phyloP scores from a whole-genome alignment of 2,329 filamentous ascomycete genomes.

The Endoconidiophora polonica region DNA sequence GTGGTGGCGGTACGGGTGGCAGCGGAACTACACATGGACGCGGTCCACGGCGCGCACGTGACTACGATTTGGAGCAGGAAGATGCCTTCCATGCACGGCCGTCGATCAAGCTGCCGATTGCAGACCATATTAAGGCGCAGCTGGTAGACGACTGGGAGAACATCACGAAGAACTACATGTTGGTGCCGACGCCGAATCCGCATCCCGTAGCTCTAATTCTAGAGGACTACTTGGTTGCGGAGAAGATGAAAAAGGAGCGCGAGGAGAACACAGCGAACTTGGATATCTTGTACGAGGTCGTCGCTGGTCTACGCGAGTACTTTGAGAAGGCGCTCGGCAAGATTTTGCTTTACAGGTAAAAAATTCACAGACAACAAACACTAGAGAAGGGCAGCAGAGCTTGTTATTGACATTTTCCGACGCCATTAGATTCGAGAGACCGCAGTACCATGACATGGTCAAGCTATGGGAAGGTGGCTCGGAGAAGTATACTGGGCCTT shows the following conservation, averaged over 20 bases:
- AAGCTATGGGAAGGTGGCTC: conserved; percentile 48
- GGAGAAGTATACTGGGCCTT: conserved; percentile 50
- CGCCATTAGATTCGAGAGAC: conserved; percentile 58
- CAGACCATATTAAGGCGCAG: conserved; percentile 77
- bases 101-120: conserved; percentile 70
- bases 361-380: neutral
- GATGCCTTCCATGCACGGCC: conserved; percentile 72
- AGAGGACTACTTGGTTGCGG: conserved; percentile 59
- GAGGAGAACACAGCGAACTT: conserved; percentile 50
- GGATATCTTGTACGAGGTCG: conserved; percentile 79
- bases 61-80: conserved; percentile 80
- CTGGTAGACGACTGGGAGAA: conserved; percentile 99
- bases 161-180: conserved; percentile 83
- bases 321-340: conserved; percentile 83
- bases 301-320: conserved; percentile 76
- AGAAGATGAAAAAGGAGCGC: conserved; percentile 41
- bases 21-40: conserved; percentile 38
- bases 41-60: conserved; percentile 57
- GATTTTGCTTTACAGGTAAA: conserved; percentile 66
- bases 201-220: conserved; percentile 64
- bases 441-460: conserved; percentile 67
- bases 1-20: conserved; percentile 40
- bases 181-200: conserved; percentile 67
- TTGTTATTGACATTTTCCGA: neutral
- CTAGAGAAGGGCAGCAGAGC: conserved; percentile 15